These are phyloP conservation scores for Galerina marginata DNA, from an alignment of 768 basidiomycete genomes.

Conservation along the genomic window DNA sequence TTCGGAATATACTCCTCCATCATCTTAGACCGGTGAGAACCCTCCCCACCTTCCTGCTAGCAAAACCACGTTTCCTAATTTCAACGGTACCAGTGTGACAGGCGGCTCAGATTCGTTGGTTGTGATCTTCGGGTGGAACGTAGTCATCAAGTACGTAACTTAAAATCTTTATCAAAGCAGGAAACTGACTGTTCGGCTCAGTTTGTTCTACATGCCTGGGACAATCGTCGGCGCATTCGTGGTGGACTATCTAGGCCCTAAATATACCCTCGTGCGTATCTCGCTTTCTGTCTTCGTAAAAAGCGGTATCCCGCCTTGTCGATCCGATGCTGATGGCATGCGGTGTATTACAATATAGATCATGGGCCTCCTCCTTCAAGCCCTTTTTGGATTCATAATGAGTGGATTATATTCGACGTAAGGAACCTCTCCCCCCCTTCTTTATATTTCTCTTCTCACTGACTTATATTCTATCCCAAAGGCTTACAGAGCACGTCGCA, in stretches of 20 bases:
- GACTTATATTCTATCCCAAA: conserved; percentile 18
- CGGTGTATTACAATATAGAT: conserved; percentile 47
- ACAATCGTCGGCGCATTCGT: conserved; percentile 77
- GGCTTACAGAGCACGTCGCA: conserved; percentile 66
- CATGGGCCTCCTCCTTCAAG: conserved; percentile 67
- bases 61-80: no score
- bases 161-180: background rate
- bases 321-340: no score
- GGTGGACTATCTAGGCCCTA: conserved; percentile 78
- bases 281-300: background rate
- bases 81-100: conserved; percentile 52
- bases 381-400: conserved; percentile 87
- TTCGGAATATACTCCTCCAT: conserved; percentile 85
- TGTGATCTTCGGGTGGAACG: conserved; percentile 82
- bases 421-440: conserved; percentile 10
- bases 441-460: background rate
- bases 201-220: conserved; percentile 49
- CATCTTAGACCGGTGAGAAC: conserved; percentile 64
- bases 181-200: background rate
- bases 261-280: conserved; percentile 66
- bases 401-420: conserved; percentile 76
- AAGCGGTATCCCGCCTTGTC: no score
- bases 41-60: background rate
- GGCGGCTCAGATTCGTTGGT: conserved; percentile 54
- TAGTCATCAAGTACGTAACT: conserved; percentile 74